These are phyloP conservation scores for Calocybe cyanea DNA, from an alignment of 768 basidiomycete genomes.

Conservation along the genomic window DNA sequence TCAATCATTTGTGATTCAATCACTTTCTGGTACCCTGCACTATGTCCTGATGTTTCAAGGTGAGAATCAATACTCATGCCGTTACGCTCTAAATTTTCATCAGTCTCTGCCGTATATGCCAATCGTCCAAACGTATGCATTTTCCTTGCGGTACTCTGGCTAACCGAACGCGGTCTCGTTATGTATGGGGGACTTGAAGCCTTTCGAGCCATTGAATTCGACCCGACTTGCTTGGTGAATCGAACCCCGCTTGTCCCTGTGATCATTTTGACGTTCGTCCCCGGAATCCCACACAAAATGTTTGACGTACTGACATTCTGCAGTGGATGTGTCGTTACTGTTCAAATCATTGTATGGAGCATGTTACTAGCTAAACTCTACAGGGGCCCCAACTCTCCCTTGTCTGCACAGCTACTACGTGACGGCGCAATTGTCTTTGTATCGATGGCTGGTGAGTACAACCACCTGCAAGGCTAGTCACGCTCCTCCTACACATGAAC, in stretches of 20 bases:
- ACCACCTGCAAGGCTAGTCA: background rate
- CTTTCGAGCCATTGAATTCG: slow-evolving; percentile 3
- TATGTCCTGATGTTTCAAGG: slow-evolving; percentile 16
- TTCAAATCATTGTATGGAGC: slow-evolving; percentile 9
- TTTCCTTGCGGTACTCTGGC: slow-evolving; percentile 2
- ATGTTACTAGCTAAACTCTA: slow-evolving; percentile 5
- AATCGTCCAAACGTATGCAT: background rate
- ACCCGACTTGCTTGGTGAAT: slow-evolving; percentile 11
- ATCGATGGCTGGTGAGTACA: slow-evolving; percentile 4
- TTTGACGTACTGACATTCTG: background rate
- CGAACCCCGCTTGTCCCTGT: slow-evolving; percentile 6
- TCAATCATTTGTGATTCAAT: slow-evolving; percentile 13
- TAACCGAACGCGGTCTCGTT: slow-evolving; percentile 4
- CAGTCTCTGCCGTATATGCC: slow-evolving; percentile 12
- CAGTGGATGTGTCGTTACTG: slow-evolving; percentile 3
- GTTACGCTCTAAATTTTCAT: background rate
- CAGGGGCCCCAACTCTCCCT: background rate
- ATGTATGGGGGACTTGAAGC: background rate
- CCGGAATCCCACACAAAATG: background rate
- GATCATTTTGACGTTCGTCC: slow-evolving; percentile 8
- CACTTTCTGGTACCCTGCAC: slow-evolving; percentile 12
- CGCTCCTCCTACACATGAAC: background rate
- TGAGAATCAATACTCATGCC: background rate
- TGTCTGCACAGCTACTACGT: slow-evolving; percentile 4
- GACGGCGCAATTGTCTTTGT: slow-evolving; percentile 9